phyloP scores from a whole-genome alignment of 1,139 yeast species.

The Blastobotrys arbuscula region DNA sequence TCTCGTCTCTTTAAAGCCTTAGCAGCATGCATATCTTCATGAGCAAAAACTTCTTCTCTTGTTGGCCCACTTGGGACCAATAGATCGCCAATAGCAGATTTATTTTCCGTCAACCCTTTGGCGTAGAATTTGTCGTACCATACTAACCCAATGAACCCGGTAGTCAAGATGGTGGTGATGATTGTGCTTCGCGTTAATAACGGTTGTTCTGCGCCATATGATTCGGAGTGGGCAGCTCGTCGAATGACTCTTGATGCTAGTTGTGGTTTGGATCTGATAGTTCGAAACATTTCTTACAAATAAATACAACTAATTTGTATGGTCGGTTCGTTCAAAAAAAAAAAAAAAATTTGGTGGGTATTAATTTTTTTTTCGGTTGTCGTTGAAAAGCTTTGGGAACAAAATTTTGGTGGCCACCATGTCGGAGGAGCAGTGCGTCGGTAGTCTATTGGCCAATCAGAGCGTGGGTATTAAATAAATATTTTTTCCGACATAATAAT shows the following conservation, averaged over 20 bases:
- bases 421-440: no score
- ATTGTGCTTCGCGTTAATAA: slow-evolving; percentile 14
- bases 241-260: slow-evolving; percentile 11
- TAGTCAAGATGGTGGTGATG: slow-evolving; percentile 22
- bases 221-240: slow-evolving; percentile 18
- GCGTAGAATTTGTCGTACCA: slow-evolving; percentile 26
- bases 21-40: slow-evolving; percentile 19
- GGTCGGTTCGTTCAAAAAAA: neutral
- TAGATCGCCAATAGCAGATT: slow-evolving; percentile 28
- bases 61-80: slow-evolving; percentile 22
- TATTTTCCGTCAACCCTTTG: slow-evolving; percentile 17
- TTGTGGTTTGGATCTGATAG: slow-evolving; percentile 9
- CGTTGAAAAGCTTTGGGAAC: no score
- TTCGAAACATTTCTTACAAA: slow-evolving; percentile 11
- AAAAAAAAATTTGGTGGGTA: neutral
- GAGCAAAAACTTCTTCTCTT: slow-evolving; percentile 16
- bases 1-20: slow-evolving; percentile 18
- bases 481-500: no score
- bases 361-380: neutral
- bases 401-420: no score
- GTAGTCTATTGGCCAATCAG: no score
- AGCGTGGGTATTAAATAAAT: no score
- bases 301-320: neutral
- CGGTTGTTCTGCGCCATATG: slow-evolving; percentile 20
- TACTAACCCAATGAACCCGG: slow-evolving; percentile 23